Evolutionary conservation across 305 asterid species (phyloP).

Genomic region (Coffea humblotiana): DNA sequence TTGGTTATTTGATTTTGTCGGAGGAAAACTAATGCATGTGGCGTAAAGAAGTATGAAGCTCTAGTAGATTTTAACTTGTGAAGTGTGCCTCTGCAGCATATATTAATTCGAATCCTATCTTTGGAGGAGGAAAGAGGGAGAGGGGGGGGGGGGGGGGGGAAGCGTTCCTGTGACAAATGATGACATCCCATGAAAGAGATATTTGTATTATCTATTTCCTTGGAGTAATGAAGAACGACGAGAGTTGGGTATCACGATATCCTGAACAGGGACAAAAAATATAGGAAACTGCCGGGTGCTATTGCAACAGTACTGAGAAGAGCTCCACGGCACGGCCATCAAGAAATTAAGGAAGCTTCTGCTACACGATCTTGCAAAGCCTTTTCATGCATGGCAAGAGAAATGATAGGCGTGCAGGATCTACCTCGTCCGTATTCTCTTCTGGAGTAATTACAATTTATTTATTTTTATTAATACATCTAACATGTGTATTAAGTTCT

Average conservation of each 20-base stretch:
- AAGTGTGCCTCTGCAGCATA: slow-evolving; percentile 4
- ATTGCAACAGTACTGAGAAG: not conserved
- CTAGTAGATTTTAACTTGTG: not conserved
- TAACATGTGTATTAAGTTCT: too few species aligned
- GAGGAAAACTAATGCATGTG: not conserved
- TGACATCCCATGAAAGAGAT: too few species aligned
- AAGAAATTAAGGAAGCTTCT: not conserved
- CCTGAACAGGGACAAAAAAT: not conserved
- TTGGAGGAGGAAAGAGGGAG: too few species aligned
- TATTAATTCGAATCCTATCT: not conserved
- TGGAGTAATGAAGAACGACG: not conserved
- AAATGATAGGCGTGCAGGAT: too few species aligned
- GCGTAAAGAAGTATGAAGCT: not conserved
- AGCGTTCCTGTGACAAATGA: too few species aligned
- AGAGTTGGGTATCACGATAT: not conserved
- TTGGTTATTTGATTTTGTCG: not conserved
- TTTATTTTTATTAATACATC: too few species aligned
- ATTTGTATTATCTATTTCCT: not conserved
- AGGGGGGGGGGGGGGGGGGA: too few species aligned
- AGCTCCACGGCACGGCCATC: not conserved
- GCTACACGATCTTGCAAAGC: not conserved
- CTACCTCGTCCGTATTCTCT: too few species aligned
- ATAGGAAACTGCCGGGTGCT: not conserved
- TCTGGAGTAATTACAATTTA: too few species aligned
- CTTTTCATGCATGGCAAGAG: too few species aligned